A percentile compares a stretch with the other conserved stretches of the same genome.
Evolutionary conservation across 2,329 filamentous ascomycete species (phyloP).

Genomic region (Fusarium avenaceum): DNA sequence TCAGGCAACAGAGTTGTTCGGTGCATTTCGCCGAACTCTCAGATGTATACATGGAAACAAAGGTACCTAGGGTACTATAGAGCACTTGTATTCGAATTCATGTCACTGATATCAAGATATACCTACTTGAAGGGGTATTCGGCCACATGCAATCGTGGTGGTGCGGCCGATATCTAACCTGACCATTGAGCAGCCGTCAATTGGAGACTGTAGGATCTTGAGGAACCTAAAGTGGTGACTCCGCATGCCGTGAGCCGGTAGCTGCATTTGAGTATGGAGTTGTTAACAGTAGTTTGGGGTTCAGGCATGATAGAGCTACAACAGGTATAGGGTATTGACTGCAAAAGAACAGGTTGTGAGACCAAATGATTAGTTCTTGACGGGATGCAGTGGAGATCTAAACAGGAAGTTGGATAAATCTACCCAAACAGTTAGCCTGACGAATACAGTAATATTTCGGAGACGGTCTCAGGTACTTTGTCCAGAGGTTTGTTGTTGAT

Average conservation of each 20-base stretch:
- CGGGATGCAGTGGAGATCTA: background rate
- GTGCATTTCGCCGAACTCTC: slow-evolving; percentile 9
- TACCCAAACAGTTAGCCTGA: background rate
- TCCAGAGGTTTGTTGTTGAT: background rate
- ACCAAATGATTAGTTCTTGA: background rate
- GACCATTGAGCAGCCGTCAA: slow-evolving; percentile 39
- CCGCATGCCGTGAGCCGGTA: slow-evolving; percentile 2
- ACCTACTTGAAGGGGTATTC: background rate
- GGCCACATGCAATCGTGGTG: background rate
- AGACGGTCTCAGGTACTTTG: background rate
- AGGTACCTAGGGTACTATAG: slow-evolving; percentile 1
- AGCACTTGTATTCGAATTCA: background rate
- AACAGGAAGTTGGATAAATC: background rate
- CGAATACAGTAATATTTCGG: background rate
- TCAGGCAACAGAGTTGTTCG: slow-evolving; percentile 5
- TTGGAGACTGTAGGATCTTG: slow-evolving; percentile 36
- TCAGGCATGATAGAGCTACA: background rate
- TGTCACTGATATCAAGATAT: slow-evolving; percentile 8
- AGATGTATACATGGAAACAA: background rate
- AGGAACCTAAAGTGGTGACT: slow-evolving; percentile 9
- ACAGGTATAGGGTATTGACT: too few relatives aligned
- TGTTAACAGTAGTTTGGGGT: background rate
- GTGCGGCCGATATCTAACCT: slow-evolving; percentile 4
- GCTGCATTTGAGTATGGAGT: slow-evolving; percentile 10
- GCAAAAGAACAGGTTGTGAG: background rate